These are phyloP conservation scores for Hibiscus trionum DNA, from an alignment of 345 rosid species.

Conservation along the genomic window DNA sequence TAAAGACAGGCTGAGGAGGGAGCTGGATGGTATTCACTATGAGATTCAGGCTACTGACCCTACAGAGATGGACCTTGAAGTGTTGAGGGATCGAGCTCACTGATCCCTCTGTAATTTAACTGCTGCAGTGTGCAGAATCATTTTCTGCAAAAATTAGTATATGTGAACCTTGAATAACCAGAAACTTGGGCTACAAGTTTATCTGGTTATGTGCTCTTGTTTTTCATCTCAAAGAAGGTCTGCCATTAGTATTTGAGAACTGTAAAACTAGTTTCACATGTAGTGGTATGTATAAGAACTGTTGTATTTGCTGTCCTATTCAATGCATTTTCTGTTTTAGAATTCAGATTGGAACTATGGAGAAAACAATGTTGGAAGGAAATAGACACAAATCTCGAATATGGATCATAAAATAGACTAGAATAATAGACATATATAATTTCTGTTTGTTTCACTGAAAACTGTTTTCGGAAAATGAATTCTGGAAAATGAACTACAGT, in stretches of 20 bases:
- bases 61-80: slow-evolving; percentile 72
- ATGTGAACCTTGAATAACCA: slow-evolving; percentile 11
- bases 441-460: no score
- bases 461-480: no score
- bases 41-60: slow-evolving; percentile 86
- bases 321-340: not conserved
- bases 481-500: no score
- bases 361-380: no score
- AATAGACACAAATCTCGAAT: no score
- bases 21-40: slow-evolving; percentile 68
- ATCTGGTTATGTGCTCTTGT: not conserved
- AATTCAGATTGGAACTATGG: no score
- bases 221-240: not conserved
- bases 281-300: no score
- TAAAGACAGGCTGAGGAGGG: slow-evolving; percentile 57
- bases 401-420: no score
- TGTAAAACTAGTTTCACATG: not conserved
- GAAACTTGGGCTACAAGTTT: slow-evolving; percentile 10
- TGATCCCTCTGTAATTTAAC: slow-evolving; percentile 10
- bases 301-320: not conserved
- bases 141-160: slow-evolving; percentile 2
- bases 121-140: not conserved
- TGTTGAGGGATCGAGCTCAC: slow-evolving; percentile 52
- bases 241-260: not conserved
- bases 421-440: no score